Conservation (phyloP, 768 basidiomycete genomes). For the Cystoderma amianthinum region DNA sequence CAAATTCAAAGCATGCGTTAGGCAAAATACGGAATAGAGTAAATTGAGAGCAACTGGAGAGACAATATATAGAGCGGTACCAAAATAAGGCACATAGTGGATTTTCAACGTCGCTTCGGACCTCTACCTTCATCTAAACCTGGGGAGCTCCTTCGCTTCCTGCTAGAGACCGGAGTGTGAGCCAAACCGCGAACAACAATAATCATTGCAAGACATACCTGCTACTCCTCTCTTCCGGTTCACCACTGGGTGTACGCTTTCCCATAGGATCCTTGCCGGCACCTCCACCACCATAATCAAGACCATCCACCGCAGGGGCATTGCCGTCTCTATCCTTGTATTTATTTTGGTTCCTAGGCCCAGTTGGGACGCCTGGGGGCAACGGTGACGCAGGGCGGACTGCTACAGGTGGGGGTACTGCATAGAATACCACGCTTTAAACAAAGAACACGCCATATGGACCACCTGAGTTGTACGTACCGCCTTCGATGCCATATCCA, state of each 20-base stretch:
- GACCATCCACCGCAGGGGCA: slow-evolving; percentile 80
- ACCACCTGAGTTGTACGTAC: slow-evolving; percentile 15
- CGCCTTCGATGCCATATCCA: slow-evolving; percentile 5
- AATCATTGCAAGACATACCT: slow-evolving; percentile 14
- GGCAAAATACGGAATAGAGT: not conserved
- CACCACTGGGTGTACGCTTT: slow-evolving; percentile 54
- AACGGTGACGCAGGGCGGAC: slow-evolving; percentile 79
- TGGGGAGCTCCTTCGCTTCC: slow-evolving; percentile 74
- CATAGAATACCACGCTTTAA: not conserved
- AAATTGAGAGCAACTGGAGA: not conserved
- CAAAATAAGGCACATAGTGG: not conserved
- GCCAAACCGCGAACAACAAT: not conserved
- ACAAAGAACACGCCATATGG: slow-evolving; percentile 31
- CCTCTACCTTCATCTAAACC: slow-evolving; percentile 59
- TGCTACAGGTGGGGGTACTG: slow-evolving; percentile 40
- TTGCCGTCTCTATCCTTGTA: slow-evolving; percentile 87
- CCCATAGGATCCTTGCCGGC: slow-evolving; percentile 42
- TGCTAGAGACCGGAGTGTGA: slow-evolving; percentile 20
- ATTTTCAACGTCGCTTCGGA: slow-evolving; percentile 51
- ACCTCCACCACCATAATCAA: slow-evolving; percentile 61
- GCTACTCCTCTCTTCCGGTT: slow-evolving; percentile 61
- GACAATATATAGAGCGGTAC: not conserved
- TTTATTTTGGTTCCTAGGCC: slow-evolving; percentile 82
- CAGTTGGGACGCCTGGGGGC: slow-evolving; percentile 82
- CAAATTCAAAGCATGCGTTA: too few species aligned